Evolutionary conservation across 176 grass and related monocot genomes (phyloP).

Genomic region (Aegilops bicornis): DNA sequence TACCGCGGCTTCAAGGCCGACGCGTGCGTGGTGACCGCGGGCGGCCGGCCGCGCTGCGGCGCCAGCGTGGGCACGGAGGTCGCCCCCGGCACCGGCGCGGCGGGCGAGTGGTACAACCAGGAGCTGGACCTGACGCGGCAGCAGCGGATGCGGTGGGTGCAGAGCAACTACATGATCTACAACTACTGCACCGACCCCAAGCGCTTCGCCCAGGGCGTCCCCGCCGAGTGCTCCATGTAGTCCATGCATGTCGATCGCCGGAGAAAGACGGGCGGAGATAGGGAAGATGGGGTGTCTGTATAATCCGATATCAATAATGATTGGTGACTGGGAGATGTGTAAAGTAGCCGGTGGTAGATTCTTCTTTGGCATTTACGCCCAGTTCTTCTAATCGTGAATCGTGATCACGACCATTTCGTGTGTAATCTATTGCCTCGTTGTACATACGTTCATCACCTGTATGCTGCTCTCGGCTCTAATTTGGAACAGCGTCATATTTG

Average conservation of each 20-base stretch:
- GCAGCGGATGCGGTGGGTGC: constrained; percentile 67
- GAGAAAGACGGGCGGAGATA: neutral
- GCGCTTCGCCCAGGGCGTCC: constrained; percentile 50
- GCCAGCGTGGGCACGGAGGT: constrained; percentile 13
- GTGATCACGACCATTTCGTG: no score
- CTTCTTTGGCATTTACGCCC: neutral
- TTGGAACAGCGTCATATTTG: no score
- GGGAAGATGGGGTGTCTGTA: no score
- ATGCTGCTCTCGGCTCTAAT: no score
- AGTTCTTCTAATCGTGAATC: no score
- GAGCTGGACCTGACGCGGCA: constrained; percentile 69
- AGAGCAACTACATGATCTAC: constrained; percentile 90
- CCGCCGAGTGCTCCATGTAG: constrained; percentile 65
- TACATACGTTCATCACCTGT: no score
- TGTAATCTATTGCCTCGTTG: no score
- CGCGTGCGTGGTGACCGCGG: constrained; percentile 59
- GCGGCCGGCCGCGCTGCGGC: constrained; percentile 29
- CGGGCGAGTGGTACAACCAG: constrained; percentile 74
- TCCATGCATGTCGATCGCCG: neutral
- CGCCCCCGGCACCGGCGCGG: constrained; percentile 13
- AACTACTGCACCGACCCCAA: constrained; percentile 89
- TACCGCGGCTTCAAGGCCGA: constrained; percentile 69
- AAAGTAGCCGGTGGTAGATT: constrained; percentile 2
- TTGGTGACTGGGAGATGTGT: neutral
- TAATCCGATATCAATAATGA: no score